phyloP scores from a whole-genome alignment of 1,284 basidiomycete genomes.

The Marasmius fiardii region DNA sequence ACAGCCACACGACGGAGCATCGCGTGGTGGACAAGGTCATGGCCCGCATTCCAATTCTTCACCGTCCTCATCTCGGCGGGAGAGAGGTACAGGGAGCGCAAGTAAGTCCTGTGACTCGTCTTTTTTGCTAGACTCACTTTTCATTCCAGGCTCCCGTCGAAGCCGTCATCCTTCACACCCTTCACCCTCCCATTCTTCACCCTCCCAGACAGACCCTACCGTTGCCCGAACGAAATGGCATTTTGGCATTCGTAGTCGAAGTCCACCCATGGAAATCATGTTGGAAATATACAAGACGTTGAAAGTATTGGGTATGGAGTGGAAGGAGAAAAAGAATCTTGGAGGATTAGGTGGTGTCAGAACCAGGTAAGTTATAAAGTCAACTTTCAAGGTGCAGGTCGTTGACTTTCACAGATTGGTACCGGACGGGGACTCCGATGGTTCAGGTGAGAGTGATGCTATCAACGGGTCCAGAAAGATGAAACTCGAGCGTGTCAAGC shows the following conservation, averaged over 20 bases:
- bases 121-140: not conserved
- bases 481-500: slow-evolving; percentile 56
- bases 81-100: not conserved
- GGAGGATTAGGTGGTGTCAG: slow-evolving; percentile 40
- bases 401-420: not conserved
- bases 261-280: slow-evolving; percentile 99
- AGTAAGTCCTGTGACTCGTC: not conserved
- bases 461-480: slow-evolving; percentile 30
- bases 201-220: not conserved
- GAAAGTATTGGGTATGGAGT: slow-evolving; percentile 94
- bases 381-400: no score
- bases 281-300: slow-evolving; percentile 96
- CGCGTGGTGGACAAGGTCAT: not conserved
- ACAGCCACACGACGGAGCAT: slow-evolving; percentile 23
- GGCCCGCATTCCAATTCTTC: not conserved
- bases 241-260: slow-evolving; percentile 94
- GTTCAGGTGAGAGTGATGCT: slow-evolving; percentile 13
- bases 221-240: slow-evolving; percentile 81
- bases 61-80: not conserved
- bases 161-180: slow-evolving; percentile 35
- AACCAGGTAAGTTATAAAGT: slow-evolving; percentile 9
- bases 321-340: slow-evolving; percentile 80
- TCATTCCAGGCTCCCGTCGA: not conserved
- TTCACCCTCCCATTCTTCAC: not conserved
- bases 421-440: not conserved